These are phyloP conservation scores for Teunomyces stri DNA, from an alignment of 805 yeast species.

Conservation along the genomic window DNA sequence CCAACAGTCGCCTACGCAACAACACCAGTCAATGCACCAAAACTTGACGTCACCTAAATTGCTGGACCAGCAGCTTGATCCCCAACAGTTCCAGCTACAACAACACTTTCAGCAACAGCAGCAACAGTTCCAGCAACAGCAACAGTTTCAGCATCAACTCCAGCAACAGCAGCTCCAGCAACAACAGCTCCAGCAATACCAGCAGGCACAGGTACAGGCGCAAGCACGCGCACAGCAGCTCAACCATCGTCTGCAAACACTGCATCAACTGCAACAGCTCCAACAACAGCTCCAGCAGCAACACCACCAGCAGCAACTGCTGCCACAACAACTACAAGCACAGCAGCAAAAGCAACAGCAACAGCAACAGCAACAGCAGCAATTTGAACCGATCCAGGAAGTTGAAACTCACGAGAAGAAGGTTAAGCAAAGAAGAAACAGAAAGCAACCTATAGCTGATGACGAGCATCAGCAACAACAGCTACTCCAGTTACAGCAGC, in stretches of 20 bases:
- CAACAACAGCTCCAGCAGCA: slow-evolving; percentile 16
- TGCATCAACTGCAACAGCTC: slow-evolving; percentile 4
- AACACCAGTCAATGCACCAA: slow-evolving; percentile 13
- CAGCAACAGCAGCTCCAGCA: slow-evolving; percentile 11
- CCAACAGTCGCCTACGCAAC: slow-evolving; percentile 14
- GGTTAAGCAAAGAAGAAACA: slow-evolving; percentile 1
- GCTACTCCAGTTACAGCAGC: slow-evolving; percentile 3
- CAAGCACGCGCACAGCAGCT: slow-evolving; percentile 23
- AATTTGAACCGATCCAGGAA: slow-evolving; percentile 5
- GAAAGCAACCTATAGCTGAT: slow-evolving; percentile 5
- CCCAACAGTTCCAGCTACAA: slow-evolving; percentile 8
- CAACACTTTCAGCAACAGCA: slow-evolving; percentile 7
- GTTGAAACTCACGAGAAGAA: slow-evolving; percentile 6
- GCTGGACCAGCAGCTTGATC: slow-evolving; percentile 12
- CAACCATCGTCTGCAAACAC: slow-evolving; percentile 7
- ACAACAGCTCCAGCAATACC: slow-evolving; percentile 11
- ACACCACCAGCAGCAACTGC: slow-evolving; percentile 6
- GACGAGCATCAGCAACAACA: slow-evolving; percentile 12
- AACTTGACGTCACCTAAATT: slow-evolving; percentile 12
- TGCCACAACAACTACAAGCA: slow-evolving; percentile 7
- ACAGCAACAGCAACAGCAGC: not conserved
- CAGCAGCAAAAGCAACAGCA: slow-evolving; percentile 10
- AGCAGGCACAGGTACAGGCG: slow-evolving; percentile 12
- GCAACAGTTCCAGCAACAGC: slow-evolving; percentile 9
- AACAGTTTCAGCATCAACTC: slow-evolving; percentile 9